Base-by-base conservation (phyloP, 2,329 filamentous ascomycete genomes). In the Botrytis galanthina region DNA sequence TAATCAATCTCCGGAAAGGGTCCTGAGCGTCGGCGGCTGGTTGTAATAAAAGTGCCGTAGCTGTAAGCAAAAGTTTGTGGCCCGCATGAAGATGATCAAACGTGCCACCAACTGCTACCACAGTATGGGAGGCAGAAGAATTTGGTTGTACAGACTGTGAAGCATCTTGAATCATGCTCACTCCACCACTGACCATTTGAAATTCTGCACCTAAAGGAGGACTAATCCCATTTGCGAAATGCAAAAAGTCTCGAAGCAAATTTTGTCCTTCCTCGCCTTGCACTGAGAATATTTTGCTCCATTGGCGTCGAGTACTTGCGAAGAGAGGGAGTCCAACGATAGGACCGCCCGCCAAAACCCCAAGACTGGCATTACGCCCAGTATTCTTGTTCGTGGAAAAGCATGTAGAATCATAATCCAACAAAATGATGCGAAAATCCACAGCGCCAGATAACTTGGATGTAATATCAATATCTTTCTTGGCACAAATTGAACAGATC, bases 11-110 rank as follows among this genome's bases (percentile, higher is more conserved):
- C 75, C 88, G 88, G 35, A 85, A 83, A 44, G 80, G 76, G 1
- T 80, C 79, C 0, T 84, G 79, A 39, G 75, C 75, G 29, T 76
- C 75, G 29, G 46, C 80, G 78, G 46, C 82, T 88, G 85, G 74
- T 89, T 88, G 73, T 92, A 82, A 86, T 26, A 94, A 87, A 73
- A 98, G 88, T 0, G 91, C 89, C 0, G 92, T 93, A 75, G 95
- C 95, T n/a, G 95, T 94, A 32, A 99, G 88, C 32, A 99, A 88
- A n/a, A 98, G 86, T 83, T 98, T 99, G 84, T 99, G 96, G 9
- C 96, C 96, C 6, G 93, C 91, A 81, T 99, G 96, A 35, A 99
- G 87, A 82, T 98, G 94, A 82, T 99, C 96, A 83, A 98, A 99
- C 0, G 96, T 99, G 16, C 96, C 96, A 44, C 95, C 96, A 20